Base-by-base conservation (phyloP, 2,329 filamentous ascomycete species). In the Cordyceps tenuipes region DNA sequence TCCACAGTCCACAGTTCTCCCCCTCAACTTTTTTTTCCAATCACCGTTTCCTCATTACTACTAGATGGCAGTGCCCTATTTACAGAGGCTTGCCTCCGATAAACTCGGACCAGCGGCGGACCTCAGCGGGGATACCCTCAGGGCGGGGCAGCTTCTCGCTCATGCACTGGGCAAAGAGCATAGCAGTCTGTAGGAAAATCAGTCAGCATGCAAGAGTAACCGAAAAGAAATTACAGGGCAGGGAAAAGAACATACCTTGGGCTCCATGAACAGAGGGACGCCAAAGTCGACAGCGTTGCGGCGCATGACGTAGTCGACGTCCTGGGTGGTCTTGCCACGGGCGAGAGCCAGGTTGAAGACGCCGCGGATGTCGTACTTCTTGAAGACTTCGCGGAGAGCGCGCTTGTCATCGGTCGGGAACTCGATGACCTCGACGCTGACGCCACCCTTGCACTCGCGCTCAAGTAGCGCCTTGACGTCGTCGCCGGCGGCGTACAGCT, bases 271-370 rank as follows among this genome's bases (percentile, higher is more conserved):
- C 60, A 99, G 81, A 53, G 94, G 94, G 36, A 97, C 91, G 67
- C 93, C 93, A 74, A 99, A 99, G 77, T 99, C 94, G 60, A 99
- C 94, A 31, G 94, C 94, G 71, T 99, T 99, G 72, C 94, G 86
- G 70, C 94, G 86, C 93, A 97, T 97, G 61, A 99, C 91, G 70
- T 99, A 99, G 79, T 99, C 92, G 70, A 95, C 90, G 71, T 99
- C 94, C 63, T 89, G 79, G 63, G 90, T 80, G 43, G 89, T 93
- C 81, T 90, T 92, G 63, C 86, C 94, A 70, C 92, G 83, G 66
- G 83, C 84, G 75, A 88, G 85, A 62, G 93, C 91, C 69, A 99
- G 79, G 80, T 97, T 97, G 82, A 99, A 99, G 63, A 91, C 90
- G 69, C 94, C 94, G 62, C 89, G 86, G 75, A 99, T 96, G 73